These are phyloP conservation scores for Orbilia javanica DNA, from an alignment of 2,329 filamentous ascomycete genomes.

Conservation along the genomic window DNA sequence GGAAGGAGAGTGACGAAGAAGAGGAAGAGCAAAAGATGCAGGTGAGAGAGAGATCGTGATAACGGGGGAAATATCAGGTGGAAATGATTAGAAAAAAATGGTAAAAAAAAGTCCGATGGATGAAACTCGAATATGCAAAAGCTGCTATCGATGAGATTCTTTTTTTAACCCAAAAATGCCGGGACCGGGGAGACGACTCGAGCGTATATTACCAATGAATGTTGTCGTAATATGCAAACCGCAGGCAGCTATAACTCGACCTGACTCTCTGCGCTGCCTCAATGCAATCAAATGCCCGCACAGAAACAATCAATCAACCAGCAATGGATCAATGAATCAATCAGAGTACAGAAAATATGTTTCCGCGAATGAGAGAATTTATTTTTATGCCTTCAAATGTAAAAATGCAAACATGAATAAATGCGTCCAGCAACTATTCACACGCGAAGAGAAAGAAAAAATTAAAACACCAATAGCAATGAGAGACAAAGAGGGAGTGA, in stretches of 20 bases:
- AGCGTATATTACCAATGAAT: conserved; percentile 21
- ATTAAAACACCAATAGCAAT: neutral
- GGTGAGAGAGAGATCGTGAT: too few relatives aligned
- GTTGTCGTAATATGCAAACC: conserved; percentile 32
- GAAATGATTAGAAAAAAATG: neutral
- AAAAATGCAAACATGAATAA: conserved; percentile 26
- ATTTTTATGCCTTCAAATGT: conserved; percentile 3
- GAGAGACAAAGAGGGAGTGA: conserved; percentile 24
- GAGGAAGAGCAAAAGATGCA: neutral
- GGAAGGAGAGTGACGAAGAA: conserved; percentile 37
- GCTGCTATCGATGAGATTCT: neutral
- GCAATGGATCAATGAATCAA: neutral
- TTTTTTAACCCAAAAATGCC: neutral
- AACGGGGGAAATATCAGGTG: neutral
- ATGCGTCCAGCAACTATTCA: conserved; percentile 21
- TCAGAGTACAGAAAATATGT: neutral
- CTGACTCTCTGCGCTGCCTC: neutral
- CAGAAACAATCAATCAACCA: conserved; percentile 3
- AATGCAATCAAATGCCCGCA: conserved; percentile 15
- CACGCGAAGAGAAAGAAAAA: conserved; percentile 14
- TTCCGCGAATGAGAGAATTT: conserved; percentile 32
- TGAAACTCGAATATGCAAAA: neutral
- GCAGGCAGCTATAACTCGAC: conserved; percentile 22
- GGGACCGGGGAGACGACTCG: neutral
- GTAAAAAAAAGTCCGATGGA: neutral